Conservation (phyloP, 352 stramenopile genomes). For the Globisporangium nodosum region DNA sequence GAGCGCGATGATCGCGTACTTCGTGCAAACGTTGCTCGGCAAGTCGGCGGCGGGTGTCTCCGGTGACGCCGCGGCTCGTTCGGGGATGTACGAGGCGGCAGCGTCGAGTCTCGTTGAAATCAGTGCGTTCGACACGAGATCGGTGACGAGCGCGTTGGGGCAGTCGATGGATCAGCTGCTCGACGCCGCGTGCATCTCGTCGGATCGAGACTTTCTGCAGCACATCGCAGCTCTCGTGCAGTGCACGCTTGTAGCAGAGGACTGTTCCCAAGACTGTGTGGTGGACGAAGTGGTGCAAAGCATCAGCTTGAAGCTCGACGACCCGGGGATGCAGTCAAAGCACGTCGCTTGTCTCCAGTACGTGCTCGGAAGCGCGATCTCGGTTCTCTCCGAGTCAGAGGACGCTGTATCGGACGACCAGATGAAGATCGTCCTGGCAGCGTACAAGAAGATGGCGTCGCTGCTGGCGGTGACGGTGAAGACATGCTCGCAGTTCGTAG, state of each 20-base stretch:
- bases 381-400: slow-evolving; percentile 14
- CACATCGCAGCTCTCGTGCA: slow-evolving; percentile 32
- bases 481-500: slow-evolving; percentile 25
- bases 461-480: slow-evolving; percentile 21
- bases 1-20: slow-evolving; percentile 35
- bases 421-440: slow-evolving; percentile 18
- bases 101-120: slow-evolving; percentile 32
- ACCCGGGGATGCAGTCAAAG: slow-evolving; percentile 1
- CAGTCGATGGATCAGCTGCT: slow-evolving; percentile 18
- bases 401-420: slow-evolving; percentile 9
- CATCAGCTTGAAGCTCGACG: slow-evolving; percentile 18
- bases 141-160: slow-evolving; percentile 23
- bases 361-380: slow-evolving; percentile 31
- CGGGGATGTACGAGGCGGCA: slow-evolving; percentile 28
- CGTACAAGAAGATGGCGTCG: slow-evolving; percentile 22
- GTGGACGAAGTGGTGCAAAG: slow-evolving; percentile 19
- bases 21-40: slow-evolving; percentile 39
- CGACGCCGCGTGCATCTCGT: slow-evolving; percentile 15
- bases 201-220: slow-evolving; percentile 27
- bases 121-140: slow-evolving; percentile 19
- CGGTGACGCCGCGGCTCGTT: background rate
- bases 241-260: slow-evolving; percentile 14
- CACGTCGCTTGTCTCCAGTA: slow-evolving; percentile 23
- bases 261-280: slow-evolving; percentile 14
- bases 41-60: background rate